A percentile compares a stretch with the other conserved stretches of the same genome.
Conservation (phyloP, 257 asterid species). For the Fraxinus pennsylvanica region DNA sequence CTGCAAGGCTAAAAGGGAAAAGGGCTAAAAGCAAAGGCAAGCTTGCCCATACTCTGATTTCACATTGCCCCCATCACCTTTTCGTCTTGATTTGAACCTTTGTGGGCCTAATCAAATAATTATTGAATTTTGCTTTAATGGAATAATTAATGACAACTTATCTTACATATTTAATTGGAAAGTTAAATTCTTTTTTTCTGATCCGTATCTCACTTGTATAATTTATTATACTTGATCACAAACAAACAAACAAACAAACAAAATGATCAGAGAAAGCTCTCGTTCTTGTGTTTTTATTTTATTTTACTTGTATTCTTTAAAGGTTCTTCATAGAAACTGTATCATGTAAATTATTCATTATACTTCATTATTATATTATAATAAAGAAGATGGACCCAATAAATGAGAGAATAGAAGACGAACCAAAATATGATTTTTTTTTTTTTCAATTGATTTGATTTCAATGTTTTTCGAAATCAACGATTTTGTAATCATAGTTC, state of each 20-base stretch:
- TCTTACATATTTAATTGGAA: not conserved
- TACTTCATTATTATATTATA: not conserved
- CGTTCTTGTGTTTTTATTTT: not conserved
- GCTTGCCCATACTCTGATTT: conserved; percentile 74
- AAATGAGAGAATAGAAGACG: no score
- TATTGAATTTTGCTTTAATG: conserved; percentile 3
- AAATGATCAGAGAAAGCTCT: not conserved
- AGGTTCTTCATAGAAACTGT: not conserved
- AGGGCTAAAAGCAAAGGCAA: conserved; percentile 41
- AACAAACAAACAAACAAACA: conserved; percentile 1
- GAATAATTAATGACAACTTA: conserved; percentile 18
- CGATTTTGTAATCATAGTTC: no score
- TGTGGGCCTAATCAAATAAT: conserved; percentile 43
- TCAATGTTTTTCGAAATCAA: not conserved
- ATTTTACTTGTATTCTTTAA: not conserved
- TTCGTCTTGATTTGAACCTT: conserved; percentile 48
- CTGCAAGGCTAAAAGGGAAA: conserved; percentile 38
- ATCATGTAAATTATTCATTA: not conserved
- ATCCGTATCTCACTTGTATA: conserved; percentile 4
- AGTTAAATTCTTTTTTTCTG: not conserved
- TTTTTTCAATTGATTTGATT: no score
- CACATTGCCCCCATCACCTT: conserved; percentile 62
- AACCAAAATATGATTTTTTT: no score
- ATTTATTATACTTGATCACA: not conserved
- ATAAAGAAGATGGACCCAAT: not conserved